A percentile compares a stretch with the other conserved stretches of the same genome.
Conservation (phyloP, 139 green algal species). For the Chlorella sp. region DNA sequence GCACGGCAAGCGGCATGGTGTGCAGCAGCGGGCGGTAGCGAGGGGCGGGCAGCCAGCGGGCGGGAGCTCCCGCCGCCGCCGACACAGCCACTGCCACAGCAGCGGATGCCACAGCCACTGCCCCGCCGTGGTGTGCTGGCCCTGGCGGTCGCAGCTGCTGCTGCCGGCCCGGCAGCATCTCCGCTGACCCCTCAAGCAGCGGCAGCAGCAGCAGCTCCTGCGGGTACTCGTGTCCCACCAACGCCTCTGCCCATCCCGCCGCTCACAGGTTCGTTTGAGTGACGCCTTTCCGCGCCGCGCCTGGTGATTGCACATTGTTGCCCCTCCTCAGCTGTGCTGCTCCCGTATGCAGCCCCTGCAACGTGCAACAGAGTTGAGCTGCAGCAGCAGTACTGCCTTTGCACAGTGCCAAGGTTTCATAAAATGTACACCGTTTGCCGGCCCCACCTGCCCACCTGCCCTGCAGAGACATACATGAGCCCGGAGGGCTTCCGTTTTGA, state of each 20-base stretch:
- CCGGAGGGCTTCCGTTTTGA: slow-evolving; percentile 40
- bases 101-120: background rate
- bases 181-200: background rate
- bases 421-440: background rate
- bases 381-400: background rate
- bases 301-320: background rate
- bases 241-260: slow-evolving; percentile 16
- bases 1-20: background rate
- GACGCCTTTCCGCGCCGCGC: too few relatives aligned
- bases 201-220: background rate
- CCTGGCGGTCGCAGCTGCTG: background rate
- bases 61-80: background rate
- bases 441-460: background rate
- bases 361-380: too few relatives aligned
- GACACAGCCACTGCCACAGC: too few relatives aligned
- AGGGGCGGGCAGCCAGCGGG: background rate
- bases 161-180: background rate
- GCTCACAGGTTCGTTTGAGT: background rate
- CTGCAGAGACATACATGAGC: slow-evolving; percentile 9
- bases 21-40: background rate
- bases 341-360: too few relatives aligned
- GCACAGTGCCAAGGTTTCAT: too few relatives aligned
- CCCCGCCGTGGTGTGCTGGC: background rate
- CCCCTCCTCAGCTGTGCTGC: background rate
- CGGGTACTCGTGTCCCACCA: background rate